Conservation (phyloP, 2,329 filamentous ascomycete species). For the Monosporascus sp. region DNA sequence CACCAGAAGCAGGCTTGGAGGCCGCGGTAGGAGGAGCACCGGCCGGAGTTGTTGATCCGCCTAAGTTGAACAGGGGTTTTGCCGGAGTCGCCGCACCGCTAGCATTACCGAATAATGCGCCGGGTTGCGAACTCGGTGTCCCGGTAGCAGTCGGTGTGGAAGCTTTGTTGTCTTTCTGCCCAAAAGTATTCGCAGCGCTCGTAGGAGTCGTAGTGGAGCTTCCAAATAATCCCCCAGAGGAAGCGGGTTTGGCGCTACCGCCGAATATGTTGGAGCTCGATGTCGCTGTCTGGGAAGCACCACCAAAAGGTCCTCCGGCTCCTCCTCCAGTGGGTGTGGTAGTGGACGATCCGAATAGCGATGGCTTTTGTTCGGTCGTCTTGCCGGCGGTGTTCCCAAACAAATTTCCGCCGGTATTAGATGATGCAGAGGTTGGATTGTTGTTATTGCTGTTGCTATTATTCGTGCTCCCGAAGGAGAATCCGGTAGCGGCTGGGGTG, state of each 20-base stretch:
- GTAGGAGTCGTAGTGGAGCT: conserved; percentile 19
- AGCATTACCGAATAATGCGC: conserved; percentile 19
- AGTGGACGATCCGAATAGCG: conserved; percentile 26
- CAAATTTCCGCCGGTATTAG: conserved; percentile 18
- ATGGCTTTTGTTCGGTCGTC: conserved; percentile 24
- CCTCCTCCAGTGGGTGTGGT: conserved; percentile 18
- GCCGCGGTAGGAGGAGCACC: conserved; percentile 44
- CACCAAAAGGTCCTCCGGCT: conserved; percentile 20
- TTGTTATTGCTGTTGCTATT: conserved; percentile 10
- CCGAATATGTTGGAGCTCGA: conserved; percentile 22
- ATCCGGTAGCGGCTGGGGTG: conserved; percentile 24
- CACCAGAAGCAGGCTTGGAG: conserved; percentile 22
- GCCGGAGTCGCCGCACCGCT: conserved; percentile 33
- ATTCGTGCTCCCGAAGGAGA: conserved; percentile 34
- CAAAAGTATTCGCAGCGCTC: conserved; percentile 20
- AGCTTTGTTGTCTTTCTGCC: conserved; percentile 15
- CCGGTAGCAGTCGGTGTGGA: conserved; percentile 14
- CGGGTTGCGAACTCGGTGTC: conserved; percentile 16
- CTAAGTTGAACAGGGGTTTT: conserved; percentile 43
- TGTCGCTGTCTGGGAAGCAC: conserved; percentile 11
- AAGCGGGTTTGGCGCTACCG: conserved; percentile 20
- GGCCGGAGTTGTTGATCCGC: conserved; percentile 48
- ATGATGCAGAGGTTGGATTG: conserved; percentile 15
- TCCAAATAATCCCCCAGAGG: conserved; percentile 29
- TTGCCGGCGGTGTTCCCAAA: conserved; percentile 29